phyloP scores from a whole-genome alignment of 2,329 filamentous ascomycete genomes.

The Xylaria sp. region DNA sequence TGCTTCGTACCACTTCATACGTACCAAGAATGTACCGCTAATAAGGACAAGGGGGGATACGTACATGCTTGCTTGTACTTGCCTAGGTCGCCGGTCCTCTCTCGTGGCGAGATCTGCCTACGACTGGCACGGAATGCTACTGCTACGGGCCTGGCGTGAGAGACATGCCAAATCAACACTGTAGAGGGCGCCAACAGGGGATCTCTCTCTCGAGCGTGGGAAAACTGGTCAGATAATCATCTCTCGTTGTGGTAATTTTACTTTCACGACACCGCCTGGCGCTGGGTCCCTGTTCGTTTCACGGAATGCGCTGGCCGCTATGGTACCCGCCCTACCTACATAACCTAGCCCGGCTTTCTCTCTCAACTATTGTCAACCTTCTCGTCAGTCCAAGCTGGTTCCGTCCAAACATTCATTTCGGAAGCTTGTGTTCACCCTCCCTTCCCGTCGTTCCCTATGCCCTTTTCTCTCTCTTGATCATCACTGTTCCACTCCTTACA shows the following conservation, averaged over 20 bases:
- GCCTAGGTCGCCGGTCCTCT: too few species aligned
- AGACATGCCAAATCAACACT: neutral
- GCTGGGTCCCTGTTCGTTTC: constrained; percentile 12
- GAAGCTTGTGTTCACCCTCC: constrained; percentile 1
- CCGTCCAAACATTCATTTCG: constrained; percentile 5
- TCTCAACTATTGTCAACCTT: constrained; percentile 22
- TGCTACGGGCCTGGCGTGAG: too few species aligned
- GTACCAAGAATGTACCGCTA: neutral
- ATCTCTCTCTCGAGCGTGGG: neutral
- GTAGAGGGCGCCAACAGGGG: neutral
- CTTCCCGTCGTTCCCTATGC: neutral
- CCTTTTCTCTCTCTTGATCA: constrained; percentile 17
- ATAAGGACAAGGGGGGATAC: neutral
- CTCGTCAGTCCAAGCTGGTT: constrained; percentile 16
- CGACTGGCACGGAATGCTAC: too few species aligned
- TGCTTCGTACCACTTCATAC: too few species aligned
- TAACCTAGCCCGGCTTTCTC: constrained; percentile 1
- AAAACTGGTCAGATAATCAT: neutral
- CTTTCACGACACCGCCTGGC: constrained; percentile 9
- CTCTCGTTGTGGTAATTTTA: neutral
- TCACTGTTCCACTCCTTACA: constrained; percentile 20
- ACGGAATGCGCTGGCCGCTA: constrained; percentile 4
- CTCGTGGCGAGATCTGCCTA: too few species aligned
- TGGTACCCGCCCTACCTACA: constrained; percentile 9
- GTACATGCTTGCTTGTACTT: too few species aligned